phyloP scores from a whole-genome alignment of 2,329 filamentous ascomycete genomes.

The Dactylonectria macrodidyma region DNA sequence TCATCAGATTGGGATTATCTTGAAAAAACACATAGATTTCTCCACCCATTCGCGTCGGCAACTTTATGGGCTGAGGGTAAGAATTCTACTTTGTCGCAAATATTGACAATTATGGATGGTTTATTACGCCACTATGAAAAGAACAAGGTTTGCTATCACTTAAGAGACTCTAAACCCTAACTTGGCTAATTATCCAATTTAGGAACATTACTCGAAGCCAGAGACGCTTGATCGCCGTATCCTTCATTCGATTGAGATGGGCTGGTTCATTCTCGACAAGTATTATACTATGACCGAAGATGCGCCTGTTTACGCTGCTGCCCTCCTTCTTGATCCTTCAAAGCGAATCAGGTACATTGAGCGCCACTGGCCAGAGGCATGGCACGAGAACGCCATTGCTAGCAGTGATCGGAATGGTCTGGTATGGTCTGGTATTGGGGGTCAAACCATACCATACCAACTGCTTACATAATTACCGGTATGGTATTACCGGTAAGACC shows the following conservation, averaged over 20 bases:
- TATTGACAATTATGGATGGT: neutral
- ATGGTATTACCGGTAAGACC: too few relatives aligned
- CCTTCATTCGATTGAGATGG: neutral
- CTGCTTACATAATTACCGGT: too few relatives aligned
- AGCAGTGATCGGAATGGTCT: too few relatives aligned
- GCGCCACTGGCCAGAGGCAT: neutral
- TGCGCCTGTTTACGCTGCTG: neutral
- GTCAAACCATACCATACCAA: too few relatives aligned
- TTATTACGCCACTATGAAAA: neutral
- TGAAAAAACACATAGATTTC: neutral
- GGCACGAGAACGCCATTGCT: neutral
- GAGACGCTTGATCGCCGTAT: neutral
- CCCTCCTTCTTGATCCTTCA: neutral
- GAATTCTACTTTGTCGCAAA: neutral
- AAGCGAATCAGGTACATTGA: neutral
- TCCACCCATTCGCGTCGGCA: neutral
- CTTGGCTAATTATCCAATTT: neutral
- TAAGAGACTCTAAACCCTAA: neutral
- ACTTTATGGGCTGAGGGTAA: neutral
- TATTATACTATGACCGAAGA: neutral
- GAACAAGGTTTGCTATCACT: neutral
- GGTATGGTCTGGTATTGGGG: too few relatives aligned
- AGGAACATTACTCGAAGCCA: neutral
- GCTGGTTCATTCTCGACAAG: neutral
- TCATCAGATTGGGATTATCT: neutral